Base-by-base conservation (phyloP, 768 basidiomycete species). In the Mycena galopus region DNA sequence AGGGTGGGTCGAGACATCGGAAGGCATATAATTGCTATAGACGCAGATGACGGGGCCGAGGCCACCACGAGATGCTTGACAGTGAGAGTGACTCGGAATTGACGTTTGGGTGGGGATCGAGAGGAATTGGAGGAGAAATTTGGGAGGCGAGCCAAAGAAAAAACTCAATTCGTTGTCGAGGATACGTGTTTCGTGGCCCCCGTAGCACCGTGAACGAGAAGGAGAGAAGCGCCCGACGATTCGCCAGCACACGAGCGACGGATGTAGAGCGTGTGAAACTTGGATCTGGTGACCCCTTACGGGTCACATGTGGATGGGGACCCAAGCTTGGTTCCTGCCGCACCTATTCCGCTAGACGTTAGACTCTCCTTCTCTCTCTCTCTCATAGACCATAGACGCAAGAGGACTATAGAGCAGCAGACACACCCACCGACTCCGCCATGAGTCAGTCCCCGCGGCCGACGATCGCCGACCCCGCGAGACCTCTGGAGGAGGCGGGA, bases 331-430 rank as follows among this genome's bases (percentile, higher is more conserved):
- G 32, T 59, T 59, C 57, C 57, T 59, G 57, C 57, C 57, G 57
- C 57, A 33, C 32, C 37, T 11, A 59, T 59, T 37, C 57, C 57
- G 57, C 57, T 37, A 58, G 57, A 58, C 57, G 21, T 14, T 59
- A 59, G 57, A 59, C 33, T 35, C n/a, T 57, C n/a, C 57, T 27
- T 58, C 35, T 23, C n/a, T 5, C 11, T 23, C n/a, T 8, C 19
- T 4, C 7, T 9, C 23, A 35, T 30, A 56, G 55, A 21, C 30
- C 12, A 57, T 35, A 35, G 57, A 59, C 57, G 10, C 35, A 35
- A 37, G 35, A 59, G 23, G 11, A 10, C 11, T 5, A 37, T 33
- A 39, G 57, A n/a, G 23, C 35, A 25, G 11, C 1, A 32, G 21
- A n/a, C n/a, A n/a, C n/a, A n/a, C n/a, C n/a, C n/a, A n/a, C n/a